Evolutionary conservation across 1,139 yeast genomes (phyloP).

Genomic region (Insectozyma bohioensis): DNA sequence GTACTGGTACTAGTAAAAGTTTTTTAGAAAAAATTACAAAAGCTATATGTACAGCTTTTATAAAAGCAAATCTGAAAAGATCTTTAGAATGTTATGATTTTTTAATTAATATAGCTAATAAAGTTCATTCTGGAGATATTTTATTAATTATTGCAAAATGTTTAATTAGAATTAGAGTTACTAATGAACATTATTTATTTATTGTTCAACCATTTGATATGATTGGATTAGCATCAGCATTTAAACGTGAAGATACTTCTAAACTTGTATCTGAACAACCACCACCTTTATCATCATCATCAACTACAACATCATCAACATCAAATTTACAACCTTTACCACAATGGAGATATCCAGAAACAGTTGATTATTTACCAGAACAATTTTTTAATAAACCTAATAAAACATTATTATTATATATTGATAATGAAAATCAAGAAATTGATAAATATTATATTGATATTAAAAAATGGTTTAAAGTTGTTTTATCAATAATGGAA

Average conservation of each 20-base stretch:
- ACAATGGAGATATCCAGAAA: slow-evolving; percentile 67
- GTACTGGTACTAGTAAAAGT: slow-evolving; percentile 7
- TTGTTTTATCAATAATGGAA: slow-evolving; percentile 52
- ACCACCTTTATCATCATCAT: slow-evolving; percentile 57
- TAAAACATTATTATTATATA: slow-evolving; percentile 14
- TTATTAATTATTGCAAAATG: slow-evolving; percentile 53
- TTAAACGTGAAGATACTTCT: slow-evolving; percentile 47
- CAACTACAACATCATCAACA: slow-evolving; percentile 50
- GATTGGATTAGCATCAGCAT: slow-evolving; percentile 63
- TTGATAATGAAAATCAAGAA: slow-evolving; percentile 6
- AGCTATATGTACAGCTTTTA: slow-evolving; percentile 34
- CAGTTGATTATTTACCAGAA: slow-evolving; percentile 46
- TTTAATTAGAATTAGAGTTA: slow-evolving; percentile 55
- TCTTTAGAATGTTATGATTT: slow-evolving; percentile 31
- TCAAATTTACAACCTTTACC: slow-evolving; percentile 12
- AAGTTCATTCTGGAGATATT: slow-evolving; percentile 26
- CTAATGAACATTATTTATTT: slow-evolving; percentile 46
- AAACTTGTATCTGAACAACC: slow-evolving; percentile 6
- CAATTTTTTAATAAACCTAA: slow-evolving; percentile 37
- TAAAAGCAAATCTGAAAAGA: slow-evolving; percentile 25
- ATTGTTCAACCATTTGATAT: slow-evolving; percentile 60
- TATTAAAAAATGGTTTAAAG: slow-evolving; percentile 51
- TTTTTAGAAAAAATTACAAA: slow-evolving; percentile 28
- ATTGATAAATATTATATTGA: slow-evolving; percentile 32
- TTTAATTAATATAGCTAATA: slow-evolving; percentile 25